Conservation (phyloP, 768 basidiomycete species). For the Tulasnella sp. region DNA sequence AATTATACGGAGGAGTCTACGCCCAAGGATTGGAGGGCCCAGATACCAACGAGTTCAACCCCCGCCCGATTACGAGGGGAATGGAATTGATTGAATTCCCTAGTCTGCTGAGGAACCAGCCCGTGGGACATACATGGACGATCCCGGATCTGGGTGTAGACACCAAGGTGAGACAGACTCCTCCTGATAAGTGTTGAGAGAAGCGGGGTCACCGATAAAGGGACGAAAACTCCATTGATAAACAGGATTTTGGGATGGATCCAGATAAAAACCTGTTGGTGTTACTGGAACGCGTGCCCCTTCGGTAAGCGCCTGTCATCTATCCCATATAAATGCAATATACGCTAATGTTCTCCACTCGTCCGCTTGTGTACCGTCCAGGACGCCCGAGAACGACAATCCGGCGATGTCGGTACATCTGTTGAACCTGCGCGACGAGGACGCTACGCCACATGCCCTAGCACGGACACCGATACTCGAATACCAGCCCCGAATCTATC, state of each 20-base stretch:
- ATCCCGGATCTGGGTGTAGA: conserved; percentile 9
- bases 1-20: conserved; percentile 14
- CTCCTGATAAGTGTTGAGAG: not conserved
- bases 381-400: not conserved
- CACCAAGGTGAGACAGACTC: conserved; percentile 3
- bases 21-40: conserved; percentile 3
- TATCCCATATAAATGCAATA: too few relatives aligned
- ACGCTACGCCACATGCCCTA: not conserved
- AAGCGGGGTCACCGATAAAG: too few relatives aligned
- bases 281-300: not conserved
- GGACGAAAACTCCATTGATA: too few relatives aligned
- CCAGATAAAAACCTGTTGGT: conserved; percentile 9
- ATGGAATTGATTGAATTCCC: conserved; percentile 13
- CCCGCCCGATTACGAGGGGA: not conserved
- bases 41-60: not conserved
- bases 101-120: not conserved
- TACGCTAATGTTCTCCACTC: too few relatives aligned
- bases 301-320: not conserved
- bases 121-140: conserved; percentile 1
- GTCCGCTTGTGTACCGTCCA: not conserved
- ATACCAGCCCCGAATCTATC: not conserved
- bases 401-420: conserved; percentile 5
- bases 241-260: conserved; percentile 15
- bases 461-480: not conserved
- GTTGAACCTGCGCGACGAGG: not conserved